Evolutionary conservation across 2,329 filamentous ascomycete genomes (phyloP).

Genomic region (Aspergillus sp.): DNA sequence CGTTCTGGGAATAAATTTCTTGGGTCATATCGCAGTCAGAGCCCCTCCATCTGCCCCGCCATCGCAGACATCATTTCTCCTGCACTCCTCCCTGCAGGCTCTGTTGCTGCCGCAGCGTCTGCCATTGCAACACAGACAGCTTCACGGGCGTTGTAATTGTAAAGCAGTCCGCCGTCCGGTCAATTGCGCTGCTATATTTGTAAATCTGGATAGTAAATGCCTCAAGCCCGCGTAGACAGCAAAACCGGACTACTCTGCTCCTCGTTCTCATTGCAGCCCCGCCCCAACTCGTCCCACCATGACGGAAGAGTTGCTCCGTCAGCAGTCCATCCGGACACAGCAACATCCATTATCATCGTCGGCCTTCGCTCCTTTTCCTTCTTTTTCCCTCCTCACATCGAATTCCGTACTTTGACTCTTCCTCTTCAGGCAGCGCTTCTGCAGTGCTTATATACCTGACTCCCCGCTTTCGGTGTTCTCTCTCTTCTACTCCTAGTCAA

Average conservation of each 20-base stretch:
- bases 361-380: slow-evolving; percentile 25
- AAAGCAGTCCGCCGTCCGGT: neutral
- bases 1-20: slow-evolving; percentile 12
- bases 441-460: slow-evolving; percentile 17
- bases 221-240: neutral
- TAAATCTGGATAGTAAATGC: slow-evolving; percentile 1
- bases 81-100: no score
- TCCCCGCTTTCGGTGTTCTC: slow-evolving; percentile 11
- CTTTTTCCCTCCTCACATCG: slow-evolving; percentile 16
- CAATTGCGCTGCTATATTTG: neutral
- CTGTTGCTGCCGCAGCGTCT: neutral
- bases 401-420: slow-evolving; percentile 13
- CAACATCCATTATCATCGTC: slow-evolving; percentile 14
- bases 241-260: slow-evolving; percentile 39
- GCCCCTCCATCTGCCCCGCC: slow-evolving; percentile 24
- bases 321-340: slow-evolving; percentile 21
- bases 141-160: neutral
- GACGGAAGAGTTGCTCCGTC: slow-evolving; percentile 40
- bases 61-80: neutral
- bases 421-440: slow-evolving; percentile 12
- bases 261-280: slow-evolving; percentile 28
- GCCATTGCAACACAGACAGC: neutral
- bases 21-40: slow-evolving; percentile 5
- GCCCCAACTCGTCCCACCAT: slow-evolving; percentile 30
- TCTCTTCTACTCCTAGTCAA: slow-evolving; percentile 14